These are phyloP conservation scores for Cryptococcus wingfieldii DNA, from an alignment of 1,284 basidiomycete genomes.

Conservation along the genomic window DNA sequence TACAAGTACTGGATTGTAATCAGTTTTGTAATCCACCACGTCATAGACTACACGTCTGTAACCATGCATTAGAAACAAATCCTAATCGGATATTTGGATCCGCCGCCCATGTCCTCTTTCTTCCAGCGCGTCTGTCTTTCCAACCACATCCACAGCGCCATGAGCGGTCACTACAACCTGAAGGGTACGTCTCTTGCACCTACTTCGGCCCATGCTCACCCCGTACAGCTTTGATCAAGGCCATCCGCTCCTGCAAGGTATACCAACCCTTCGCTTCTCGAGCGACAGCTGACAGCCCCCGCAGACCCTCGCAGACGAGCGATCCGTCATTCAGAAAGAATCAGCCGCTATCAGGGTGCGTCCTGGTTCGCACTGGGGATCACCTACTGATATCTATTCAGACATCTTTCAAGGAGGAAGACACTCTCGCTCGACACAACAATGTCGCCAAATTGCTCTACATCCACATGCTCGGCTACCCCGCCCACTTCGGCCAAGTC, in stretches of 20 bases:
- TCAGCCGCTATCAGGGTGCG: conserved; percentile 81
- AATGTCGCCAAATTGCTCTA: conserved; percentile 98
- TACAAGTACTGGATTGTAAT: not conserved
- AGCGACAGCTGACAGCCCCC: not conserved
- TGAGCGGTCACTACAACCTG: conserved; percentile 71
- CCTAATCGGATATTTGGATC: not conserved
- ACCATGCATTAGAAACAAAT: not conserved
- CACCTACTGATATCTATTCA: conserved; percentile 7
- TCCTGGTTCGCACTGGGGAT: conserved; percentile 3
- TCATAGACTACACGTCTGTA: not conserved
- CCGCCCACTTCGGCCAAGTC: conserved; percentile 99
- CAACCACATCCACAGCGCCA: conserved; percentile 5
- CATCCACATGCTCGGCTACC: conserved; percentile 99
- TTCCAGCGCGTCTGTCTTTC: not conserved
- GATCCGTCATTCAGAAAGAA: conserved; percentile 95
- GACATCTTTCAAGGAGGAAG: conserved; percentile 96
- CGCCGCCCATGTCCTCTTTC: not conserved
- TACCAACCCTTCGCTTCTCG: conserved; percentile 7
- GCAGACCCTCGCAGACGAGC: conserved; percentile 97
- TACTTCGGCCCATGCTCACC: not conserved
- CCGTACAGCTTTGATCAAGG: conserved; percentile 80
- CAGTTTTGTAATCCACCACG: not conserved
- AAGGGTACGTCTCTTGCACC: conserved; percentile 60
- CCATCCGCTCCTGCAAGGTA: conserved; percentile 88
- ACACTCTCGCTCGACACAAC: conserved; percentile 87